Evolutionary conservation across 257 asterid genomes (phyloP).

Genomic region (Nicotiana sylvestris): DNA sequence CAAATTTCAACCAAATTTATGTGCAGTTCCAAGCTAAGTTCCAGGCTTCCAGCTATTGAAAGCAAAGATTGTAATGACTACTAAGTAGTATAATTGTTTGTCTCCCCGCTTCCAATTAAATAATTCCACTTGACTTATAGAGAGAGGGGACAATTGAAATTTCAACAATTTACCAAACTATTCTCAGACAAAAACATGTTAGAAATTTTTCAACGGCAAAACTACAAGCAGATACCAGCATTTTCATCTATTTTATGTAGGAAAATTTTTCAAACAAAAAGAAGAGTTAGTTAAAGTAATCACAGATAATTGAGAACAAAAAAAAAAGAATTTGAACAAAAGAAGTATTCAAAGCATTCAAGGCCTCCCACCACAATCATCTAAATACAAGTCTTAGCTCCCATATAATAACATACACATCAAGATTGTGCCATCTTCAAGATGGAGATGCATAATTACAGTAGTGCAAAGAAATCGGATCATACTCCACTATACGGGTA

Average conservation of each 20-base stretch:
- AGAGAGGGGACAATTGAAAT: not conserved
- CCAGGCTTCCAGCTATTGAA: not conserved
- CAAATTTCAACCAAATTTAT: no score
- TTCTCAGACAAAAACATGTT: not conserved
- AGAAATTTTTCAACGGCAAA: not conserved
- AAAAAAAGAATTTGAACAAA: not conserved
- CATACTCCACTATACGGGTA: not conserved
- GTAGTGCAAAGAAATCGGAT: not conserved
- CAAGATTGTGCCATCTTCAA: constrained; percentile 1
- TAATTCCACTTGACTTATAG: not conserved
- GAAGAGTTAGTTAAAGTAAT: not conserved
- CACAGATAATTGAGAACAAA: not conserved
- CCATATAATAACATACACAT: not conserved
- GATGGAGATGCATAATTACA: not conserved
- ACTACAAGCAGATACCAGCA: not conserved
- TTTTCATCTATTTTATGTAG: not conserved
- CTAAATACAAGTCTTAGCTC: not conserved
- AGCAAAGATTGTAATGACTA: no score
- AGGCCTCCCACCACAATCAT: constrained; percentile 1
- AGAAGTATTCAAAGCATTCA: not conserved
- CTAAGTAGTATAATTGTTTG: no score
- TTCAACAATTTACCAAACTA: not conserved
- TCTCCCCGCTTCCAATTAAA: not conserved
- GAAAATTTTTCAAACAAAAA: not conserved
- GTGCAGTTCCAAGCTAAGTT: no score